Evolutionary conservation across 2,329 filamentous ascomycete genomes (phyloP).

Genomic region (Ceratocystis harringtonii): DNA sequence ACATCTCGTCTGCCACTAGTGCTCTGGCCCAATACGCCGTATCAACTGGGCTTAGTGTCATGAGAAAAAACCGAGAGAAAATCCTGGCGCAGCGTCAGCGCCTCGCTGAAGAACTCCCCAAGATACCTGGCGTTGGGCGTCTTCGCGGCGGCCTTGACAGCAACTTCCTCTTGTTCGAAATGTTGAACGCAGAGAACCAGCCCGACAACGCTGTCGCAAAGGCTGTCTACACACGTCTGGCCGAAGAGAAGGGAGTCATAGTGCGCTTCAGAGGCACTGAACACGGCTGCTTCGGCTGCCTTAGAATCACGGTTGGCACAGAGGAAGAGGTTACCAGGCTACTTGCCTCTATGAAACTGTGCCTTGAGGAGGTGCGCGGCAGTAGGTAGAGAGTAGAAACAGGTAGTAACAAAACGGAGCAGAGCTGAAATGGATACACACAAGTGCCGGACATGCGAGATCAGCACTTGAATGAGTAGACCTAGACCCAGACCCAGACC

Average conservation of each 20-base stretch:
- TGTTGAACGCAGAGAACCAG: slow-evolving; percentile 55
- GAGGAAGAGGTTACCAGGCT: slow-evolving; percentile 72
- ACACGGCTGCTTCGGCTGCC: slow-evolving; percentile 70
- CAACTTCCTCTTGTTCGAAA: slow-evolving; percentile 86
- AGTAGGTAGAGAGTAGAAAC: slow-evolving; percentile 7
- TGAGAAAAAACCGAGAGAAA: slow-evolving; percentile 53
- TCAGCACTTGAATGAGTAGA: no score
- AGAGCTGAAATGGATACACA: background rate
- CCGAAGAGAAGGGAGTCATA: slow-evolving; percentile 76
- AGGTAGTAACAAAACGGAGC: background rate
- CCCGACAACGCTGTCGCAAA: slow-evolving; percentile 68
- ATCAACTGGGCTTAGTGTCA: slow-evolving; percentile 52
- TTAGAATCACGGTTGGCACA: slow-evolving; percentile 86
- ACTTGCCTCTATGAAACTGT: slow-evolving; percentile 47
- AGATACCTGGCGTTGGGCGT: slow-evolving; percentile 61
- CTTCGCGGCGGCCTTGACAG: slow-evolving; percentile 66
- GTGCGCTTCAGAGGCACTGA: slow-evolving; percentile 91
- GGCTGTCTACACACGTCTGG: slow-evolving; percentile 68
- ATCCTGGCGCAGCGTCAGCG: slow-evolving; percentile 67
- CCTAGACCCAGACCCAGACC: no score
- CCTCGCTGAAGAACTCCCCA: slow-evolving; percentile 56
- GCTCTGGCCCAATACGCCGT: slow-evolving; percentile 64
- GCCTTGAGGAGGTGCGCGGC: slow-evolving; percentile 30
- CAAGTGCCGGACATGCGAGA: no score
- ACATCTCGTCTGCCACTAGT: slow-evolving; percentile 77